A percentile compares a stretch with the other conserved stretches of the same genome.
Conservation (phyloP, 257 asterid species). For the Eucommia ulmoides region DNA sequence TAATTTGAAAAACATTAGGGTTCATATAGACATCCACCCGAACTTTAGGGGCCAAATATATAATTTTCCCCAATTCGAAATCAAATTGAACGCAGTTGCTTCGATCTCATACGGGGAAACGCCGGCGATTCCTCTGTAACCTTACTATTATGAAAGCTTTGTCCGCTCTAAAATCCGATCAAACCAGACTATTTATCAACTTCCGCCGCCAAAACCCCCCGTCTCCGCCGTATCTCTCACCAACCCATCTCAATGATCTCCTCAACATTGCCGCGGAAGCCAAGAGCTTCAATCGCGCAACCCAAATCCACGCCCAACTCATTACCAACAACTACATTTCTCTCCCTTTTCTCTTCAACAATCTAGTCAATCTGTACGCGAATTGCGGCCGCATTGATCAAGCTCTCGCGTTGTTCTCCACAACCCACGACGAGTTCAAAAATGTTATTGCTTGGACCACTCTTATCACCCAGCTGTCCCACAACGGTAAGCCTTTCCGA, state of each 20-base stretch:
- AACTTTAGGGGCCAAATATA: no score
- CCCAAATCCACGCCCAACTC: conserved; percentile 43
- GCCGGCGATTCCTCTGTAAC: no score
- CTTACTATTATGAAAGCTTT: no score
- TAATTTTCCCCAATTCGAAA: no score
- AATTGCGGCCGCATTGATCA: conserved; percentile 22
- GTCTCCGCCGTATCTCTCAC: no score
- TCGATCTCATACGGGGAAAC: no score
- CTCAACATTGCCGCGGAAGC: conserved; percentile 14
- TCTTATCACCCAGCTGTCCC: conserved; percentile 31
- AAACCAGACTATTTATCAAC: no score
- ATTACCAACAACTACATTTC: conserved; percentile 17
- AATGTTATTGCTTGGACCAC: conserved; percentile 40
- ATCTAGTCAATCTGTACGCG: conserved; percentile 34
- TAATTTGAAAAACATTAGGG: no score
- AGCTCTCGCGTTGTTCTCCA: conserved; percentile 23
- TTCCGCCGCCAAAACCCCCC: no score
- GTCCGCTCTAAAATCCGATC: no score
- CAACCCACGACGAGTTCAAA: conserved; percentile 15
- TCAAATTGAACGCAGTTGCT: no score
- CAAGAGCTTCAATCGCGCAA: conserved; percentile 19
- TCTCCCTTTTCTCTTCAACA: conserved; percentile 26
- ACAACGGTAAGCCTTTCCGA: conserved; percentile 12
- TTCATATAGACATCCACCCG: no score
- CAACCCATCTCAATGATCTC: conserved; percentile 20